Evolutionary conservation across 1,284 basidiomycete genomes (phyloP).

Genomic region (Phenoliferia sp.): DNA sequence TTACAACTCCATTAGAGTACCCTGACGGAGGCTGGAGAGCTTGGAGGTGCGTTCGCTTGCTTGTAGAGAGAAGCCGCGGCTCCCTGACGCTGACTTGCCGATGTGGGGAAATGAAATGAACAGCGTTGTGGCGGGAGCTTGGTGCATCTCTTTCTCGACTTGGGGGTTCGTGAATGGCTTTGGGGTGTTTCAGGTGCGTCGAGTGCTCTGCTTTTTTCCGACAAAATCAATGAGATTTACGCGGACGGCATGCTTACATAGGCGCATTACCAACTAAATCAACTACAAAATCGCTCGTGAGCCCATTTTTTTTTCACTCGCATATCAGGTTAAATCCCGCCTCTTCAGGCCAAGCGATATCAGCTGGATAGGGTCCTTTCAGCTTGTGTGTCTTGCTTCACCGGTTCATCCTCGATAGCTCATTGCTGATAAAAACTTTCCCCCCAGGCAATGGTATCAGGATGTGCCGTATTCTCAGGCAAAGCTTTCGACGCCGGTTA

Average conservation of each 20-base stretch:
- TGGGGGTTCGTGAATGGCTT: conserved; percentile 27
- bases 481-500: conserved; percentile 35
- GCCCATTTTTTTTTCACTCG: neutral
- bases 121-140: conserved; percentile 29
- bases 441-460: conserved; percentile 23
- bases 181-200: conserved; percentile 32
- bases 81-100: neutral
- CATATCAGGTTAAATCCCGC: neutral
- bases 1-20: neutral
- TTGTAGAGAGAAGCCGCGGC: neutral
- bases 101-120: neutral
- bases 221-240: conserved; percentile 18
- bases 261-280: neutral
- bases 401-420: neutral
- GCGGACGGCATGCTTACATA: conserved; percentile 33
- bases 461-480: conserved; percentile 26
- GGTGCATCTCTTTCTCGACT: conserved; percentile 25
- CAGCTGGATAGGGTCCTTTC: conserved; percentile 28
- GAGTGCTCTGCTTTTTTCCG: neutral
- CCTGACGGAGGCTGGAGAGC: conserved; percentile 14
- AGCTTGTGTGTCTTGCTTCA: conserved; percentile 5
- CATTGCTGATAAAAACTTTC: neutral
- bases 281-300: neutral
- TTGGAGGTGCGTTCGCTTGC: conserved; percentile 6
- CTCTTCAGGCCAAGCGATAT: conserved; percentile 14